Evolutionary conservation across 2,329 filamentous ascomycete species (phyloP), one percentile per base, ranked within the genome.

Genomic region (Rutstroemia sp.): DNA sequence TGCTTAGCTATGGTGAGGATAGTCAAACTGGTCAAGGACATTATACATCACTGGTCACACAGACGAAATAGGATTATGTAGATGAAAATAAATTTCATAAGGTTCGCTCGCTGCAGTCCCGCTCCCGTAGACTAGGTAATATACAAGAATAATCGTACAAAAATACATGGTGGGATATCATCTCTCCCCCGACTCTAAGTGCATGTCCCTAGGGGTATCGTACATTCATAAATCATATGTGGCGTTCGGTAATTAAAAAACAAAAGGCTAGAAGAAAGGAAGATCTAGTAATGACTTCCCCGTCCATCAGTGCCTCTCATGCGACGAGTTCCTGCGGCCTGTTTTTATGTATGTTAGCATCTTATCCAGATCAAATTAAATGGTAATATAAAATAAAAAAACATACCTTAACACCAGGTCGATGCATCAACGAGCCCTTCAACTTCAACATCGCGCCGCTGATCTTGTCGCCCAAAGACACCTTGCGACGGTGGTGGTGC

Each of bases 271-370:
- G 54, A 67, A 48, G 66, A 67, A 12, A 38, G 3, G 7, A 34
- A 14, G 5, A 21, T 30, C 37, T 51, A 55, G 9, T 64, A 63
- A 56, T 62, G 77, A 56, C 73, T 76, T 57, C 82, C 81, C 39
- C 84, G 80, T 2, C 86, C 86, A 70, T 89, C 87, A 48, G 86
- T 89, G 42, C 87, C 86, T 63, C 82, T 80, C 84, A 89, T 89
- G 55, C 87, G 78, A 58, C 86, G 78, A 50, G 86, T 87, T 27
- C 87, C 87, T 63, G 87, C 86, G 69, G 86, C 87, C 83, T 87
- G 56, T 44, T 52, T 45, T 61, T 51, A 49, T 55, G 23, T 23
- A 23, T 19, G 17, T 56, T 48, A 57, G 39, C 2, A 37, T 34
- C 4, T 2, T 37, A 4, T 9, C 23, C 7, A 4, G 1, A 39